phyloP scores from a whole-genome alignment of 1,284 basidiomycete species.

The Trichosporon sp. region DNA sequence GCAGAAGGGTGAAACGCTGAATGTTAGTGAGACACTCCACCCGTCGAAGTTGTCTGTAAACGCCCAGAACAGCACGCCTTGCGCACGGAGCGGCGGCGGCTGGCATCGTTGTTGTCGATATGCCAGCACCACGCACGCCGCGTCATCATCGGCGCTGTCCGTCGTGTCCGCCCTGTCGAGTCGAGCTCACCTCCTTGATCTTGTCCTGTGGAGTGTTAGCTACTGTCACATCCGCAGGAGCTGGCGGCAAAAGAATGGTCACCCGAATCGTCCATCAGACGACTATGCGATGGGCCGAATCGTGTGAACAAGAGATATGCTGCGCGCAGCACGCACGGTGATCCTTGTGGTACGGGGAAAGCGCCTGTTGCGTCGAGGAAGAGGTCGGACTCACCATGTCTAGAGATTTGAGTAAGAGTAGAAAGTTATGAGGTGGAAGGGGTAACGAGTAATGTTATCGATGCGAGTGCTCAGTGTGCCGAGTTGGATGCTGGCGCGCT shows the following conservation, averaged over 20 bases:
- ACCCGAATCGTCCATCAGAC: not conserved
- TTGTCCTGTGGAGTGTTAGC: constrained; percentile 57
- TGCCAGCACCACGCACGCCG: not conserved
- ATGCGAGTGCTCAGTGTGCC: constrained; percentile 1
- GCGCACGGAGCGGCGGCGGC: not conserved
- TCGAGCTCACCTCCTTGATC: constrained; percentile 60
- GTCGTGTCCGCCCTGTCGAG: not conserved
- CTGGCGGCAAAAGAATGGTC: not conserved
- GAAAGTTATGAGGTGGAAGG: constrained; percentile 16
- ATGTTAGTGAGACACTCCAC: constrained; percentile 55
- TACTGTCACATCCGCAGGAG: not conserved
- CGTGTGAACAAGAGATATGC: not conserved
- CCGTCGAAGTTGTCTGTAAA: not conserved
- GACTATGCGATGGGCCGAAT: not conserved
- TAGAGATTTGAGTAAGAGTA: not conserved
- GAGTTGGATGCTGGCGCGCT: constrained; percentile 14
- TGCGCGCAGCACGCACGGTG: not conserved
- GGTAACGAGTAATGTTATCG: constrained; percentile 19
- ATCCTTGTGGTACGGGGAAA: too few relatives aligned
- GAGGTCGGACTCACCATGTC: constrained; percentile 4
- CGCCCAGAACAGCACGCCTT: not conserved
- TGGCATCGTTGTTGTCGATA: not conserved
- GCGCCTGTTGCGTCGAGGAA: too few relatives aligned
- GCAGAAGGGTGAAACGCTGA: constrained; percentile 65
- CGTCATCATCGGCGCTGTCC: not conserved